These are phyloP conservation scores for Agaricus sinodeliciosus DNA, from an alignment of 768 basidiomycete genomes.

Conservation along the genomic window DNA sequence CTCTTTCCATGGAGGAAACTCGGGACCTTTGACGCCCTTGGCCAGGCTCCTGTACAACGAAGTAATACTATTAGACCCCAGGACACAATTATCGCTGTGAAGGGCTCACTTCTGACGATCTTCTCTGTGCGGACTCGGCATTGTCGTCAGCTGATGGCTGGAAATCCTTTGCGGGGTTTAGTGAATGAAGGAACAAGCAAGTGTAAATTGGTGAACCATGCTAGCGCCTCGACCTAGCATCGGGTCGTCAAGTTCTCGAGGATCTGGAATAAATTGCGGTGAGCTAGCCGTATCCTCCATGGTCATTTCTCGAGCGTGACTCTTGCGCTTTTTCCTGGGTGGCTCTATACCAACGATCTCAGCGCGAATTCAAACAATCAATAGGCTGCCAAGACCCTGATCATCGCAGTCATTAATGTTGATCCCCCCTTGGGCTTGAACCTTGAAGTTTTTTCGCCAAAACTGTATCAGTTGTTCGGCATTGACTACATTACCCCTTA, in stretches of 20 bases:
- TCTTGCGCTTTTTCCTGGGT: neutral
- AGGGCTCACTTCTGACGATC: constrained; percentile 27
- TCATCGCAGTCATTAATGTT: constrained; percentile 24
- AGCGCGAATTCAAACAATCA: neutral
- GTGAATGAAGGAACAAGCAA: neutral
- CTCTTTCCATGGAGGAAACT: constrained; percentile 43
- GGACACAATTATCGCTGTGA: neutral
- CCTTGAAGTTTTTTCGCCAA: constrained; percentile 67
- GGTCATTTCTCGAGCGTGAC: neutral
- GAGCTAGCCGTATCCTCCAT: neutral
- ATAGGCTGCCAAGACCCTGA: neutral
- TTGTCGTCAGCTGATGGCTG: neutral
- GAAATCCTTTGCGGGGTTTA: neutral
- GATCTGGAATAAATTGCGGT: neutral
- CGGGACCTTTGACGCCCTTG: constrained; percentile 73
- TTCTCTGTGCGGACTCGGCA: constrained; percentile 2
- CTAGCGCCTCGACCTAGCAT: neutral
- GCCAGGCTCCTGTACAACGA: constrained; percentile 62
- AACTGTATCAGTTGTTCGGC: constrained; percentile 53
- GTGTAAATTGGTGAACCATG: neutral
- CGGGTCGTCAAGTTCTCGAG: neutral
- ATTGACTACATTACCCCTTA: neutral
- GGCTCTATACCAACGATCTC: neutral
- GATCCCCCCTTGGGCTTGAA: constrained; percentile 60
- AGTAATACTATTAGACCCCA: neutral